A percentile compares a stretch with the other conserved stretches of the same genome.
Evolutionary conservation across 2,329 filamentous ascomycete species (phyloP).

Genomic region (Beauveria pseudobassiana): DNA sequence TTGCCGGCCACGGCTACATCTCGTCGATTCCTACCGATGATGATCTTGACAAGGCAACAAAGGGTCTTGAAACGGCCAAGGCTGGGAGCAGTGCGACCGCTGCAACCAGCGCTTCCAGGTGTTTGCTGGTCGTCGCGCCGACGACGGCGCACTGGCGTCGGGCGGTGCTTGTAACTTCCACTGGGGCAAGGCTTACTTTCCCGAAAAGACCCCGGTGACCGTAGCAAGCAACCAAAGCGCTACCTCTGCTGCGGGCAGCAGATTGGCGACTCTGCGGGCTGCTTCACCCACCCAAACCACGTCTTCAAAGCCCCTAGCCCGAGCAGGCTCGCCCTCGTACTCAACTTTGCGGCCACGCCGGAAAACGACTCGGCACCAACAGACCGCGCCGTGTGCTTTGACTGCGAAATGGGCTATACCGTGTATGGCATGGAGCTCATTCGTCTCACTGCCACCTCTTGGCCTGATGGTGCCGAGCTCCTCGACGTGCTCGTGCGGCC

Average conservation of each 20-base stretch:
- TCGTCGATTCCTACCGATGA: conserved; percentile 54
- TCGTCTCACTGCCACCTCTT: conserved; percentile 79
- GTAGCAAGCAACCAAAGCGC: conserved; percentile 47
- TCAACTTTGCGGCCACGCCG: conserved; percentile 77
- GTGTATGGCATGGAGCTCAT: conserved; percentile 82
- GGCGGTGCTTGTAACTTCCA: conserved; percentile 78
- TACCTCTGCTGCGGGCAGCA: conserved; percentile 75
- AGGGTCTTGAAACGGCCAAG: conserved; percentile 58
- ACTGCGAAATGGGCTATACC: conserved; percentile 98
- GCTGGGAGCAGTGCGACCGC: conserved; percentile 84
- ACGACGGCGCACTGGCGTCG: conserved; percentile 67
- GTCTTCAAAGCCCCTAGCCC: conserved; percentile 79
- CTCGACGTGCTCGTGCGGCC: conserved; percentile 83
- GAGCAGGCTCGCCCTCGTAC: conserved; percentile 66
- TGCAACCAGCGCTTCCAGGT: conserved; percentile 84
- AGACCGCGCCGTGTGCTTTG: conserved; percentile 69
- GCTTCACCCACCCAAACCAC: conserved; percentile 62
- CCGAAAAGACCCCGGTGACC: conserved; percentile 50
- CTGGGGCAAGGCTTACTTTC: conserved; percentile 61
- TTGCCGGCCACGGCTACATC: conserved; percentile 72
- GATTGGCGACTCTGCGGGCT: conserved; percentile 67
- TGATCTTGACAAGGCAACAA: conserved; percentile 58
- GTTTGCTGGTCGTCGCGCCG: conserved; percentile 73
- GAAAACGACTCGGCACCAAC: conserved; percentile 44
- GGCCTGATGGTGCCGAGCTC: conserved; percentile 68